These are phyloP conservation scores for Breviolum minutum DNA, from an alignment of 73 alveolate genomes.

Conservation along the genomic window DNA sequence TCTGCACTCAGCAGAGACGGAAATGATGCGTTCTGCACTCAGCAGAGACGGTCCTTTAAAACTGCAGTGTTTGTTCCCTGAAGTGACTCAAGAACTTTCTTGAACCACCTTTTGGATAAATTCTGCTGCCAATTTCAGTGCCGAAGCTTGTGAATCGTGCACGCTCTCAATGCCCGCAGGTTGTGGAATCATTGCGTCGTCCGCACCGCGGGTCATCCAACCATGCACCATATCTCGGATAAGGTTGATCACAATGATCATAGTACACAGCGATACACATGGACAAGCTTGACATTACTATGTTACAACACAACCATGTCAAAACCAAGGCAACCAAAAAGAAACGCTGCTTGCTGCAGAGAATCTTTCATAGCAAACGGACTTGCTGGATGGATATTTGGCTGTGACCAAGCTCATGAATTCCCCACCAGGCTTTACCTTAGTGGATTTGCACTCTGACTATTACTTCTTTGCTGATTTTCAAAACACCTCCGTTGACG, in stretches of 20 bases:
- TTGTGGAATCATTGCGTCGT: constrained; percentile 51
- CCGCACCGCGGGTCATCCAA: constrained; percentile 82
- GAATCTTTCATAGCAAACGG: constrained; percentile 32
- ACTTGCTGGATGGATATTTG: constrained; percentile 37
- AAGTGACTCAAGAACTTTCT: neutral
- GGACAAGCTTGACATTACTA: no score
- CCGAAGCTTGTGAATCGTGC: constrained; percentile 37
- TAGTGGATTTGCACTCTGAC: neutral
- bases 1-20: no score
- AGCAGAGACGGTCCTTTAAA: neutral
- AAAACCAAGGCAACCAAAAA: no score
- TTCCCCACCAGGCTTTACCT: constrained; percentile 65
- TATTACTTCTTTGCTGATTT: neutral
- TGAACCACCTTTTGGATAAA: constrained; percentile 36
- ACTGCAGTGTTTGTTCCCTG: neutral
- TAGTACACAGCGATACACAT: no score
- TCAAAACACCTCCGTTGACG: no score
- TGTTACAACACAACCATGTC: no score
- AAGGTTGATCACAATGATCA: no score
- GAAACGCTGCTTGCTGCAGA: neutral
- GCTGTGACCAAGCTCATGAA: constrained; percentile 40
- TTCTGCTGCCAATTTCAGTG: constrained; percentile 64
- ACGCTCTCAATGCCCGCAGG: constrained; percentile 41
- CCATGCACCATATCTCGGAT: constrained; percentile 61
- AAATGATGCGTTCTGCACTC: neutral